Evolutionary conservation across 2,329 filamentous ascomycete species (phyloP), one percentile per base, ranked within the genome.

Genomic region (Exophiala dermatitidis): DNA sequence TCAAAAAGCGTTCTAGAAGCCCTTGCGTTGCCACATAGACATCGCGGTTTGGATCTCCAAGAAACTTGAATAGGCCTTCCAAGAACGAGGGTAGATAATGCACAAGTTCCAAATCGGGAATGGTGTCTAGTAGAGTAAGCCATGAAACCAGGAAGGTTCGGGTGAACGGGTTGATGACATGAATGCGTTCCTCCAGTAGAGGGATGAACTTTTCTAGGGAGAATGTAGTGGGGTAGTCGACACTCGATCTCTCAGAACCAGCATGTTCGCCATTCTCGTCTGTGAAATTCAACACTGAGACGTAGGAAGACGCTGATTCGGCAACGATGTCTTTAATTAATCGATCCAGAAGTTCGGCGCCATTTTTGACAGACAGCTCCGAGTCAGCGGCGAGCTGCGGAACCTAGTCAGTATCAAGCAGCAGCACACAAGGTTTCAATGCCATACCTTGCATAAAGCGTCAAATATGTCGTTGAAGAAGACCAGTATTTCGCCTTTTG

Each of bases 381-480:
- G 90, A 91, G 69, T 98, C 93, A 45, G 93, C 93, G 10, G 91
- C 90, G 63, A 98, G 81, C 90, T 95, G 64, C 48, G 40, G 32
- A 42, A 41, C 45, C 50, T 59, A 32, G 56, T 63, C 31, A 62
- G 50, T 47, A 46, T 12, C 9, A 12, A 45, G 32, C 50, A 9
- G 28, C 40, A 19, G 3, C 38, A 30, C 10, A 10, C 36, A 47
- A 9, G 10, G 9, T 4, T 7, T 50, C 45, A 6, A 45, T 28
- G 34, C 54, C 72, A 58, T 74, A 94, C 90, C 80, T 96, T 97
- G 75, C 90, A 95, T 50, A 98, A 76, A 26, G 93, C 90, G 73
- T 98, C 93, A 67, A 98, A 98, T 59, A 98, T 93, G 65, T 94
- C 87, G 72, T 98, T 98, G 72, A 98, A 98, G 75, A 95, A 98